phyloP scores from a whole-genome alignment of 2,329 filamentous ascomycete genomes.

The Helotiales sp. region DNA sequence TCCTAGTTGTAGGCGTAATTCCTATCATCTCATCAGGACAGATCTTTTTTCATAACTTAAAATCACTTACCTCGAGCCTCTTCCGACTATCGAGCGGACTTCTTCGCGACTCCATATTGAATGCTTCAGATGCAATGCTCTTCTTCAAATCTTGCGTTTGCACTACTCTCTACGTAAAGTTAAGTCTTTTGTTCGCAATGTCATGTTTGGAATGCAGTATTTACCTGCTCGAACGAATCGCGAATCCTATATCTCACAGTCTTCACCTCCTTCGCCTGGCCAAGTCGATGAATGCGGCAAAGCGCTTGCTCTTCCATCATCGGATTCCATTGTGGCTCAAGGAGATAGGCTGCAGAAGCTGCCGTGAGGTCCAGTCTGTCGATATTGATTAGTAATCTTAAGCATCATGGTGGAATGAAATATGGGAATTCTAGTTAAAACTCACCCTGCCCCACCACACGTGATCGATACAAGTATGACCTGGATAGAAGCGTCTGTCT shows the following conservation, averaged over 20 bases:
- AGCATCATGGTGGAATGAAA: too few species aligned
- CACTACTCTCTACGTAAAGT: neutral
- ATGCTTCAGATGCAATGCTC: conserved; percentile 1
- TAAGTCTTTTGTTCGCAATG: too few species aligned
- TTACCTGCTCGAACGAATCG: conserved; percentile 29
- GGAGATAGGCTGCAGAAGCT: conserved; percentile 29
- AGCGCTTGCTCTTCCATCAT: conserved; percentile 34
- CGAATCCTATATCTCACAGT: conserved; percentile 31
- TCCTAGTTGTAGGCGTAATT: neutral
- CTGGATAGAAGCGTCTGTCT: conserved; percentile 36
- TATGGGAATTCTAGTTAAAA: too few species aligned
- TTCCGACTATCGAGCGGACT: neutral
- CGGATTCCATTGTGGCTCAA: conserved; percentile 38
- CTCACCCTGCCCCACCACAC: conserved; percentile 53
- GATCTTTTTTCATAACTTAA: neutral
- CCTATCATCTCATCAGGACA: neutral
- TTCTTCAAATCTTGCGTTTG: neutral
- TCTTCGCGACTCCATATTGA: neutral
- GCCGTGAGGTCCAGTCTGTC: conserved; percentile 26
- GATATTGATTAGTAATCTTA: neutral
- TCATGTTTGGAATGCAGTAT: too few species aligned
- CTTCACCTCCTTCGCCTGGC: conserved; percentile 26
- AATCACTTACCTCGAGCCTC: neutral
- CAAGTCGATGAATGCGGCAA: conserved; percentile 28
- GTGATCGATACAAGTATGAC: conserved; percentile 51